A percentile compares a stretch with the other conserved stretches of the same genome.
Conservation (phyloP, 768 basidiomycete species). For the Erythrobasidium yunnanense region DNA sequence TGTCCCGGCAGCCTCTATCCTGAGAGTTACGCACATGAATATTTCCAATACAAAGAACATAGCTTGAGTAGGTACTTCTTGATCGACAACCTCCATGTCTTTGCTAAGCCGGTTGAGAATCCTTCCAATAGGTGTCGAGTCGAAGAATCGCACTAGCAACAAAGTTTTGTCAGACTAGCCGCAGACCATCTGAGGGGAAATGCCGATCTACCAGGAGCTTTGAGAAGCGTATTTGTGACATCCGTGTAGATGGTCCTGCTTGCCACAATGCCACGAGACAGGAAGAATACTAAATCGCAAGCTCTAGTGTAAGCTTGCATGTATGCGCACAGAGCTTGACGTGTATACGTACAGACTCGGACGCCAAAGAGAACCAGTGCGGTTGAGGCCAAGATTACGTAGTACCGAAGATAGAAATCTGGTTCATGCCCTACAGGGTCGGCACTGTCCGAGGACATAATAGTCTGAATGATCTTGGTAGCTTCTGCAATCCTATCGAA, state of each 20-base stretch:
- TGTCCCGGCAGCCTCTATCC: too few species aligned
- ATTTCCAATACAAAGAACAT: slow-evolving; percentile 26
- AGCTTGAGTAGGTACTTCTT: slow-evolving; percentile 28
- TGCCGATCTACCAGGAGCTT: slow-evolving; percentile 34
- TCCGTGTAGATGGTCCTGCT: slow-evolving; percentile 37
- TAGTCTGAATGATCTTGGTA: too few species aligned
- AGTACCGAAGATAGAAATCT: slow-evolving; percentile 36
- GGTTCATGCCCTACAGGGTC: slow-evolving; percentile 27
- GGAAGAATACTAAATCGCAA: slow-evolving; percentile 20
- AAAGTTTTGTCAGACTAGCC: background rate
- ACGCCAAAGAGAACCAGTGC: slow-evolving; percentile 33
- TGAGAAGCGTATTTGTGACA: slow-evolving; percentile 41
- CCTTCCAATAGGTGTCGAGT: slow-evolving; percentile 40
- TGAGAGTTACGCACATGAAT: background rate
- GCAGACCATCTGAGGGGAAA: background rate
- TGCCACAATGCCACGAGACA: slow-evolving; percentile 30
- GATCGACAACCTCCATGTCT: slow-evolving; percentile 44
- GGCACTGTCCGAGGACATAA: background rate
- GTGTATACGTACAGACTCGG: slow-evolving; percentile 24
- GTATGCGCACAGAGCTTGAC: background rate
- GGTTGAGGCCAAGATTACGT: slow-evolving; percentile 37
- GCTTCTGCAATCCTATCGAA: background rate
- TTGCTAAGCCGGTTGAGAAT: slow-evolving; percentile 44
- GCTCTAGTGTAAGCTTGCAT: background rate
- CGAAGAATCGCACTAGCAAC: slow-evolving; percentile 33